Percentiles rank a stretch among this genome's conserved stretches.
These are phyloP conservation scores for Aspergillus brasiliensis DNA, from an alignment of 2,329 filamentous ascomycete species.

Conservation along the genomic window DNA sequence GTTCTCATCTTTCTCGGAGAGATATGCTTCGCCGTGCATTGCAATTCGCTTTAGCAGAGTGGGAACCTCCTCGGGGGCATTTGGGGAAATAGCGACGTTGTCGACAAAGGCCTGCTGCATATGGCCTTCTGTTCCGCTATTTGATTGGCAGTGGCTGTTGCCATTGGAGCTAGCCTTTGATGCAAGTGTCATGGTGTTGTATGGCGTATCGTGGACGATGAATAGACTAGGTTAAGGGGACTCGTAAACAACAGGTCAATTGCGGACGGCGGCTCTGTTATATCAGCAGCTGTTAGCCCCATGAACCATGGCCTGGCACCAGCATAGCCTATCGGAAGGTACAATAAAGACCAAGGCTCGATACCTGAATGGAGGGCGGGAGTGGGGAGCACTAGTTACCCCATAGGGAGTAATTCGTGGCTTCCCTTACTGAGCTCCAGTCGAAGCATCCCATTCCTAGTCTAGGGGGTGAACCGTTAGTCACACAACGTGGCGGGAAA, in stretches of 20 bases:
- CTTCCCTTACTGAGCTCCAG: no score
- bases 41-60: constrained; percentile 15
- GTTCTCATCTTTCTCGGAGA: constrained; percentile 8
- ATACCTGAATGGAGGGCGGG: no score
- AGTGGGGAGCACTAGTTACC: no score
- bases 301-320: not conserved
- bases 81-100: constrained; percentile 16
- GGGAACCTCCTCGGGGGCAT: constrained; percentile 14
- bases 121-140: not conserved
- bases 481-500: not conserved
- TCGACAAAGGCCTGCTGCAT: constrained; percentile 9
- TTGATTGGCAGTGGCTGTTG: not conserved
- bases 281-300: not conserved
- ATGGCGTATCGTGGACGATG: no score
- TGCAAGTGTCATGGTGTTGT: not conserved
- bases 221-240: not conserved
- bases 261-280: not conserved
- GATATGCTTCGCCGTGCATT: constrained; percentile 11
- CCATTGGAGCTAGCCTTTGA: not conserved
- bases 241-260: not conserved
- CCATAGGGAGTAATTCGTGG: no score
- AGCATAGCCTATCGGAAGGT: no score
- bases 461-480: not conserved
- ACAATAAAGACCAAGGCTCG: no score
- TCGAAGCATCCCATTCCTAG: not conserved